Evolutionary conservation across 2,329 filamentous ascomycete genomes (phyloP).

Genomic region (Celoporthe dispersa): DNA sequence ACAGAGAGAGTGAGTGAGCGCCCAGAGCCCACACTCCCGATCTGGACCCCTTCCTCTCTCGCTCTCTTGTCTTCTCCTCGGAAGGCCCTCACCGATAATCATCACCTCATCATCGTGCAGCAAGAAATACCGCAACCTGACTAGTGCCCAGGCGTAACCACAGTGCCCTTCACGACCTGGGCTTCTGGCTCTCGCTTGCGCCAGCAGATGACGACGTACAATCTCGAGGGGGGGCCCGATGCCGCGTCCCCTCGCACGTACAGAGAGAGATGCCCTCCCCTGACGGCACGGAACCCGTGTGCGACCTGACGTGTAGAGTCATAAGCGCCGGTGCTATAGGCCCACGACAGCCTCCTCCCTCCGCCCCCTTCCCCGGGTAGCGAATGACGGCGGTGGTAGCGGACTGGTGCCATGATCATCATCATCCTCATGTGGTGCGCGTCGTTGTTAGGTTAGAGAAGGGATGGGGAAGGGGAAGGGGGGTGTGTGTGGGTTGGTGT

Average conservation of each 20-base stretch:
- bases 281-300: not conserved
- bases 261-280: not conserved
- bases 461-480: not conserved
- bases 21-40: too few species aligned
- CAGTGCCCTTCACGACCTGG: not conserved
- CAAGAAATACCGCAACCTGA: slow-evolving; percentile 4
- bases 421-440: not conserved
- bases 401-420: not conserved
- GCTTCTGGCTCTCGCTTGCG: slow-evolving; percentile 1
- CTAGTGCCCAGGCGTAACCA: not conserved
- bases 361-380: not conserved
- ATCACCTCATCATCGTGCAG: slow-evolving; percentile 1
- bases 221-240: not conserved
- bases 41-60: not conserved
- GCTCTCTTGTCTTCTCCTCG: not conserved
- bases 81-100: not conserved
- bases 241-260: not conserved
- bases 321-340: slow-evolving; percentile 26
- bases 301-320: slow-evolving; percentile 5
- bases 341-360: slow-evolving; percentile 6
- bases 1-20: too few species aligned
- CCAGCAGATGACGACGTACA: slow-evolving; percentile 9
- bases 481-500: not conserved
- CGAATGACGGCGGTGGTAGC: not conserved
- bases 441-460: not conserved